These are phyloP conservation scores for Colletotrichum plurivorum DNA, from an alignment of 2,329 filamentous ascomycete species.

Conservation along the genomic window DNA sequence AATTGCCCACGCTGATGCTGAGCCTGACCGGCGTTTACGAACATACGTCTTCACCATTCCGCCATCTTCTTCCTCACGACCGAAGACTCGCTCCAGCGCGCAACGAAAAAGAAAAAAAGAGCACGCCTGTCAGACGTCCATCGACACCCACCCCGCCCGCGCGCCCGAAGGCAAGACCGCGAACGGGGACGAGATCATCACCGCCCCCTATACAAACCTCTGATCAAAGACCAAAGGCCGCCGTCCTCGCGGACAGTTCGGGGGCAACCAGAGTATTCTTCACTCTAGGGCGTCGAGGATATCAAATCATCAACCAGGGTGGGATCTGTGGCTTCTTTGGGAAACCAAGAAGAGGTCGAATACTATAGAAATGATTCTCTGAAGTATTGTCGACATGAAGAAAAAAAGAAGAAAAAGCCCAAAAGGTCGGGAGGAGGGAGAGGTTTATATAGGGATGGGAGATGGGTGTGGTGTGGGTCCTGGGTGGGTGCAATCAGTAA, in stretches of 20 bases:
- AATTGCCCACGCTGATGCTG: no score
- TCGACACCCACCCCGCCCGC: conserved; percentile 84
- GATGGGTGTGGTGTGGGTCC: conserved; percentile 3
- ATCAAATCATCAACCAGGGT: conserved; percentile 94
- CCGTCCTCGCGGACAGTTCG: conserved; percentile 74
- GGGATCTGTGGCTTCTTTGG: conserved; percentile 93
- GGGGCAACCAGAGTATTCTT: conserved; percentile 72
- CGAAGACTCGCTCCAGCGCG: conserved; percentile 58
- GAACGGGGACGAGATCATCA: conserved; percentile 90
- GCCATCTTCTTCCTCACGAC: conserved; percentile 65
- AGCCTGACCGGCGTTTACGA: no score
- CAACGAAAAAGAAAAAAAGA: conserved; percentile 70
- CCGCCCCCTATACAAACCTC: conserved; percentile 83
- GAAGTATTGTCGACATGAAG: conserved; percentile 42
- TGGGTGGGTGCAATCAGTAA: conserved; percentile 23
- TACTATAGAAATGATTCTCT: conserved; percentile 99
- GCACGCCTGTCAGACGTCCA: conserved; percentile 89
- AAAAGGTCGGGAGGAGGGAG: conserved; percentile 13
- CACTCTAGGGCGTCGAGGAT: conserved; percentile 93
- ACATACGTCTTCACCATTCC: neutral
- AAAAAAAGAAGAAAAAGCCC: conserved; percentile 34
- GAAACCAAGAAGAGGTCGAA: conserved; percentile 92
- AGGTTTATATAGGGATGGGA: conserved; percentile 11
- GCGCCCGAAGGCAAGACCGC: conserved; percentile 83
- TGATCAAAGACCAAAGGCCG: conserved; percentile 53